phyloP scores from a whole-genome alignment of 2,329 filamentous ascomycete species.

The Polychaeton citri region DNA sequence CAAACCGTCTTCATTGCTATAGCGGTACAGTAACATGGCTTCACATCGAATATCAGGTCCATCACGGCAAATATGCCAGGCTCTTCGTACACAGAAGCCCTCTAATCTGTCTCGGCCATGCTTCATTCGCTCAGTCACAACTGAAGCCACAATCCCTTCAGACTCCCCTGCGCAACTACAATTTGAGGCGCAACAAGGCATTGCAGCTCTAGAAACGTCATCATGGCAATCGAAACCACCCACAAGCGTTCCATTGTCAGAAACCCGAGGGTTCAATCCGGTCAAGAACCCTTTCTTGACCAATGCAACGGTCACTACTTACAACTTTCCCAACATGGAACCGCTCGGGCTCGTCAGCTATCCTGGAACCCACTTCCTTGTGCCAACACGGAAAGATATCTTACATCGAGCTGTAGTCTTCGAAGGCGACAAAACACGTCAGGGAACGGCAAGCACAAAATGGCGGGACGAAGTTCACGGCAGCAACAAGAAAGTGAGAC shows the following conservation, averaged over 20 bases:
- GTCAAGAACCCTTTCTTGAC: slow-evolving; percentile 35
- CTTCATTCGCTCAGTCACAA: slow-evolving; percentile 45
- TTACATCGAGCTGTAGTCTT: slow-evolving; percentile 85
- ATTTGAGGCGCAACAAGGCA: too few relatives aligned
- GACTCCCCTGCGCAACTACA: too few relatives aligned
- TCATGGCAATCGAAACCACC: too few relatives aligned
- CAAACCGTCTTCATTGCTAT: too few relatives aligned
- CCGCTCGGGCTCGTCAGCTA: slow-evolving; percentile 66
- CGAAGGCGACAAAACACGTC: slow-evolving; percentile 78
- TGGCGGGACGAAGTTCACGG: slow-evolving; percentile 73
- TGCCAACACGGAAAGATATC: slow-evolving; percentile 81
- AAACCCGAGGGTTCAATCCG: not conserved
- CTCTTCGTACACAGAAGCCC: slow-evolving; percentile 23
- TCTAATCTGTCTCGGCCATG: slow-evolving; percentile 13
- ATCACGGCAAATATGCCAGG: slow-evolving; percentile 29
- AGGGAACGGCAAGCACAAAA: slow-evolving; percentile 75
- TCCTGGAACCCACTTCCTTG: slow-evolving; percentile 66
- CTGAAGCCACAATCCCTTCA: slow-evolving; percentile 34
- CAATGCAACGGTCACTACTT: slow-evolving; percentile 68
- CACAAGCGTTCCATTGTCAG: not conserved
- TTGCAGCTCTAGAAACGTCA: too few relatives aligned
- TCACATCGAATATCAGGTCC: slow-evolving; percentile 1
- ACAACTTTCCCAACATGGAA: slow-evolving; percentile 81
- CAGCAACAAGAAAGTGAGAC: slow-evolving; percentile 65
- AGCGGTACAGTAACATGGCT: too few relatives aligned